Percentiles rank a stretch among this genome's conserved stretches.
Evolutionary conservation across 2,329 filamentous ascomycete species (phyloP).

Genomic region (Botrytis fabae): DNA sequence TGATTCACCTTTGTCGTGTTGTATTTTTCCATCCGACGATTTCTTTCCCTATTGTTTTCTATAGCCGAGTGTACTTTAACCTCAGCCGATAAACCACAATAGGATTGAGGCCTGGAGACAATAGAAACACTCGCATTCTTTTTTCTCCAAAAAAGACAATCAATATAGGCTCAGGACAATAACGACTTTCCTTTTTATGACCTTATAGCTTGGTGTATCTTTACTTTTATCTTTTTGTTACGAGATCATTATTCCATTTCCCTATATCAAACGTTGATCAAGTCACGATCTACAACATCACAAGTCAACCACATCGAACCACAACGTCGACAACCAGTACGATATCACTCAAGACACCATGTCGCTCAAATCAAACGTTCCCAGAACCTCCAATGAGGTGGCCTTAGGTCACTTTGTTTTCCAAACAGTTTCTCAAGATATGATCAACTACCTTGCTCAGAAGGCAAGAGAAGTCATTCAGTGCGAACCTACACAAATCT

Average conservation of each 20-base stretch:
- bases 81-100: slow-evolving; percentile 21
- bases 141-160: not conserved
- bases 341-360: not conserved
- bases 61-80: slow-evolving; percentile 11
- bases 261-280: slow-evolving; percentile 2
- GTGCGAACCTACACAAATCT: slow-evolving; percentile 62
- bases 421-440: slow-evolving; percentile 69
- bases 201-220: slow-evolving; percentile 23
- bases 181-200: slow-evolving; percentile 18
- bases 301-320: slow-evolving; percentile 13
- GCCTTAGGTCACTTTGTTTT: slow-evolving; percentile 82
- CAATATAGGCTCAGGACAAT: slow-evolving; percentile 9
- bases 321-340: slow-evolving; percentile 1
- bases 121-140: slow-evolving; percentile 17
- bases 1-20: slow-evolving; percentile 19
- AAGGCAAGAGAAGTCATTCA: slow-evolving; percentile 78
- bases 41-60: slow-evolving; percentile 14
- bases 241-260: slow-evolving; percentile 12
- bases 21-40: slow-evolving; percentile 8
- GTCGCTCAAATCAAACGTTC: slow-evolving; percentile 24
- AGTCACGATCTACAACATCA: slow-evolving; percentile 15
- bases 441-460: slow-evolving; percentile 74
- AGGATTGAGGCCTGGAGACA: slow-evolving; percentile 17
- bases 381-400: slow-evolving; percentile 56
- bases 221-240: slow-evolving; percentile 13